Conservation (phyloP, 345 rosid species). For the Lenwebbia sp. region DNA sequence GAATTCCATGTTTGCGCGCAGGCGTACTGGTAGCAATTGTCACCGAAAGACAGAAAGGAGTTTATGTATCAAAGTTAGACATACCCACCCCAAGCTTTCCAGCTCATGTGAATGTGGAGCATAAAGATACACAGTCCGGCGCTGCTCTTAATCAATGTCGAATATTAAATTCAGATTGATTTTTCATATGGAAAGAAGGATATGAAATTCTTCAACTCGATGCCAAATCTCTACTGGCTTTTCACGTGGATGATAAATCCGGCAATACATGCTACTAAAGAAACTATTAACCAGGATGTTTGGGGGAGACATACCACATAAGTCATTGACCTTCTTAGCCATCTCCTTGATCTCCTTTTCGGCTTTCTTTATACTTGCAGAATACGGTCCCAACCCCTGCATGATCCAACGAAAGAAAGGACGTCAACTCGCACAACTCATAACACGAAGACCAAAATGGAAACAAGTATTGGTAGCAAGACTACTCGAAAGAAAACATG, state of each 20-base stretch:
- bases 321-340: constrained; percentile 84
- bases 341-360: constrained; percentile 91
- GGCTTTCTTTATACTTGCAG: constrained; percentile 67
- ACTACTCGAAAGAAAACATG: background rate
- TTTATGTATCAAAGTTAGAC: background rate
- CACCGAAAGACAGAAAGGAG: background rate
- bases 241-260: background rate
- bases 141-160: background rate
- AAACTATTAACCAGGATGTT: background rate
- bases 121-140: background rate
- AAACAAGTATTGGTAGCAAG: background rate
- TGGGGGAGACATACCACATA: constrained; percentile 48
- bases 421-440: background rate
- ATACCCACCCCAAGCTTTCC: background rate
- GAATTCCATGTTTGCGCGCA: background rate
- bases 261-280: background rate
- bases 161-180: background rate
- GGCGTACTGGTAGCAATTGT: background rate
- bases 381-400: constrained; percentile 96
- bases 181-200: background rate
- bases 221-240: background rate
- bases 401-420: background rate
- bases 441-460: too few species aligned
- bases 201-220: background rate
- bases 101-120: background rate